phyloP scores from a whole-genome alignment of 345 rosid genomes.

The Mallotus nudiflorus region DNA sequence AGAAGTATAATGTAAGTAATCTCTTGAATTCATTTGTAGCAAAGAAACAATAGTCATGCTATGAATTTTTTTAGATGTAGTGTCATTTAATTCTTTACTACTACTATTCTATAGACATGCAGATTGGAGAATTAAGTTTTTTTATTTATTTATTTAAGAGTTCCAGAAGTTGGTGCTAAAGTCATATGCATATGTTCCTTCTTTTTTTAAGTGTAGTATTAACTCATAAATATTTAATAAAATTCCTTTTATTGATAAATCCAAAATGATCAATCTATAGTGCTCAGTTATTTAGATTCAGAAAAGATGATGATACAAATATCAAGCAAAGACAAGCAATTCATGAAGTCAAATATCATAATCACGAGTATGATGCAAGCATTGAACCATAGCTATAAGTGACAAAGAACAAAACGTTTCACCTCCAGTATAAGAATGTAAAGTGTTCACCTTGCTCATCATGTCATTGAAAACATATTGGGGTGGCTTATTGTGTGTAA shows the following conservation, averaged over 20 bases:
- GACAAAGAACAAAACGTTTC: slow-evolving; percentile 4
- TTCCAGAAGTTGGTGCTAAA: too few relatives aligned
- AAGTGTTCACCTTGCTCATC: slow-evolving; percentile 79
- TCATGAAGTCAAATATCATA: not conserved
- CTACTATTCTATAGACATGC: not conserved
- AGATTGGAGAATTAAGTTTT: not conserved
- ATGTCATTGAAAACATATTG: slow-evolving; percentile 68
- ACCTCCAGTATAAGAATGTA: slow-evolving; percentile 90
- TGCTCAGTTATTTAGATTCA: not conserved
- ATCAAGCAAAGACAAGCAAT: not conserved
- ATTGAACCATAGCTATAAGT: not conserved
- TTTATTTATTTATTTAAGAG: too few relatives aligned
- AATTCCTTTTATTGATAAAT: not conserved
- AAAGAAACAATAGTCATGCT: not conserved
- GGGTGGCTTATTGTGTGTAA: too few relatives aligned
- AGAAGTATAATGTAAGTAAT: slow-evolving; percentile 68
- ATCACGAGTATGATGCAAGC: not conserved
- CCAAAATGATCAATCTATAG: not conserved
- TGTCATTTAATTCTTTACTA: not conserved
- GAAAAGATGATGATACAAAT: not conserved
- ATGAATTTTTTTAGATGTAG: not conserved
- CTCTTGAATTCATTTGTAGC: slow-evolving; percentile 8
- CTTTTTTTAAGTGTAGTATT: too few relatives aligned
- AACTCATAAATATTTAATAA: too few relatives aligned
- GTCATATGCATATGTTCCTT: too few relatives aligned